A percentile compares a stretch with the other conserved stretches of the same genome.
phyloP scores from a whole-genome alignment of 768 basidiomycete genomes.

The Leccinum obscurum region DNA sequence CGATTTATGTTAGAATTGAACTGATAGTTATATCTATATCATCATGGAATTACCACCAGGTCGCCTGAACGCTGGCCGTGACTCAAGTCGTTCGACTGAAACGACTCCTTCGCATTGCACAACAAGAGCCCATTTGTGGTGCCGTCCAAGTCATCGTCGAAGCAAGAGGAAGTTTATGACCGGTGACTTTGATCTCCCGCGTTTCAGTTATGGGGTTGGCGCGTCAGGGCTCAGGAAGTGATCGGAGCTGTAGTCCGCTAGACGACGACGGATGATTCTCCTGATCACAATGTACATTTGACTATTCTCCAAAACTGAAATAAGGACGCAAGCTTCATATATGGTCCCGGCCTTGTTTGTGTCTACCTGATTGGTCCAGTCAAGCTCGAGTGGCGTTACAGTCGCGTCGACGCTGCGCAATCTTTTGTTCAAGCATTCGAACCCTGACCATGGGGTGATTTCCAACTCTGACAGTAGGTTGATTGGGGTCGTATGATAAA shows the following conservation, averaged over 20 bases:
- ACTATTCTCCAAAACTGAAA: neutral
- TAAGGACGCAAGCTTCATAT: neutral
- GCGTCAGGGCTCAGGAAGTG: conserved; percentile 59
- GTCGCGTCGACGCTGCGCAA: no score
- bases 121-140: conserved; percentile 68
- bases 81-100: conserved; percentile 37
- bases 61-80: conserved; percentile 15
- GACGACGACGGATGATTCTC: neutral
- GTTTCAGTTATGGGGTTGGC: conserved; percentile 79
- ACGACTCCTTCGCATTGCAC: conserved; percentile 70
- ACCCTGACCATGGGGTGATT: no score
- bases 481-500: no score
- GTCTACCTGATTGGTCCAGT: no score
- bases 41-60: neutral
- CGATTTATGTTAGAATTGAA: neutral
- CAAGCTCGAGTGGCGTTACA: no score
- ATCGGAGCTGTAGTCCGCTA: conserved; percentile 42
- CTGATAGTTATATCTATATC: neutral
- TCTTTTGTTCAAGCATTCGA: no score
- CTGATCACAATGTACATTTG: neutral
- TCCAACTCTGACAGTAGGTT: no score
- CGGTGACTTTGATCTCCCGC: conserved; percentile 72
- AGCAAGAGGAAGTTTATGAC: conserved; percentile 74
- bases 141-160: conserved; percentile 68
- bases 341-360: no score